Conservation (phyloP, 2,329 filamentous ascomycete genomes). For the Onygenales sp. region DNA sequence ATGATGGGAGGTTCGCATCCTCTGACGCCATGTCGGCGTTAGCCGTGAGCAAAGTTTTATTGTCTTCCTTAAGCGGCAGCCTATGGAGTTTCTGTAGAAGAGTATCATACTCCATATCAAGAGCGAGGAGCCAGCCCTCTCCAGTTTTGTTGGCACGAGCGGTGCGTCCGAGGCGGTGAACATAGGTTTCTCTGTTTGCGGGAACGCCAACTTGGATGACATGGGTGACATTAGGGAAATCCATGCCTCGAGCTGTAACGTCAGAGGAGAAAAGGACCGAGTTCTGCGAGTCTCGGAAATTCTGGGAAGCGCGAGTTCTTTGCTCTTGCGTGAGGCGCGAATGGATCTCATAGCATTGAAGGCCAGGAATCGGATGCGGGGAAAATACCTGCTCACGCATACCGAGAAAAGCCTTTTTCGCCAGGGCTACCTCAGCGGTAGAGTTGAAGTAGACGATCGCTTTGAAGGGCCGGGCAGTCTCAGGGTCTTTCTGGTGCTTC, state of each 20-base stretch:
- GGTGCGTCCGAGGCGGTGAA: conserved; percentile 69
- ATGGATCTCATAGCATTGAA: conserved; percentile 57
- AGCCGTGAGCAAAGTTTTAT: conserved; percentile 35
- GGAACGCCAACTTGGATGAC: conserved; percentile 65
- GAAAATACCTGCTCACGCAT: conserved; percentile 26
- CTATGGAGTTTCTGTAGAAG: conserved; percentile 45
- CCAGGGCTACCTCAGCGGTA: conserved; percentile 61
- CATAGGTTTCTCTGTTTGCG: conserved; percentile 58
- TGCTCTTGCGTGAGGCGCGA: conserved; percentile 61
- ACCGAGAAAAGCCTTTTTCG: conserved; percentile 48
- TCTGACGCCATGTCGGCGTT: conserved; percentile 25
- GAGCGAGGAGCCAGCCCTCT: conserved; percentile 52
- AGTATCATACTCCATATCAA: conserved; percentile 39
- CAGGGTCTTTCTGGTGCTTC: conserved; percentile 26
- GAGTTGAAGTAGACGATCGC: conserved; percentile 89
- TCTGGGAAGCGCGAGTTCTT: conserved; percentile 61
- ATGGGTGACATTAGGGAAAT: conserved; percentile 71
- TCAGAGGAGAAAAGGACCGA: conserved; percentile 69
- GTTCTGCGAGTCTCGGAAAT: conserved; percentile 55
- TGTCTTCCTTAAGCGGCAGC: conserved; percentile 43
- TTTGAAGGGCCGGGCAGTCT: conserved; percentile 63
- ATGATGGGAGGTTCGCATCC: conserved; percentile 8
- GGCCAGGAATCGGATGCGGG: conserved; percentile 22
- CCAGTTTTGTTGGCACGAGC: conserved; percentile 57
- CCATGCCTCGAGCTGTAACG: conserved; percentile 73